Percentiles rank a stretch among this genome's conserved stretches.
Conservation (phyloP, 345 rosid genomes). For the Citrus mangshanensis region DNA sequence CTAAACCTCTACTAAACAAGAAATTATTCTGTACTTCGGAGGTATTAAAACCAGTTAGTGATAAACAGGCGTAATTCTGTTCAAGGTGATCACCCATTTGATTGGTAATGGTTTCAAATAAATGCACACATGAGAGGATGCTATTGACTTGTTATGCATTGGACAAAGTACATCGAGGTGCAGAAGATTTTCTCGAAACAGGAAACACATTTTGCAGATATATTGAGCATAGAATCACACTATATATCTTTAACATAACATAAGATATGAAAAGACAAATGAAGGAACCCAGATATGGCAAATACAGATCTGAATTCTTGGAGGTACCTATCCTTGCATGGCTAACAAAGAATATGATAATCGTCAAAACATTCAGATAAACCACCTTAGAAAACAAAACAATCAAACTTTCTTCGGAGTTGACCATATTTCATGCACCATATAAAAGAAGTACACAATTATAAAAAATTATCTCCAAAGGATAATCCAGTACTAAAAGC, state of each 20-base stretch:
- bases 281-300: not conserved
- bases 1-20: conserved; percentile 2
- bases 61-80: too few relatives aligned
- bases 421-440: not conserved
- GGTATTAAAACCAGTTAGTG: too few relatives aligned
- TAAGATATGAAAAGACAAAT: conserved; percentile 1
- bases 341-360: not conserved
- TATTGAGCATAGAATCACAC: not conserved
- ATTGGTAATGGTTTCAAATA: too few relatives aligned
- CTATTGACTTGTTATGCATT: too few relatives aligned
- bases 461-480: not conserved
- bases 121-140: too few relatives aligned
- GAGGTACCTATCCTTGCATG: conserved; percentile 1
- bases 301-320: not conserved
- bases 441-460: not conserved
- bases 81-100: too few relatives aligned
- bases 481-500: not conserved
- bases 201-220: not conserved
- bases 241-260: not conserved
- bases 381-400: not conserved
- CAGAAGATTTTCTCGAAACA: too few relatives aligned
- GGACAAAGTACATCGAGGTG: too few relatives aligned
- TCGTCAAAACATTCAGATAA: not conserved
- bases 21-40: too few relatives aligned
- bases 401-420: too few relatives aligned